These are phyloP conservation scores for Gastroboletus turbinatus DNA, from an alignment of 1,284 basidiomycete genomes.

Conservation along the genomic window DNA sequence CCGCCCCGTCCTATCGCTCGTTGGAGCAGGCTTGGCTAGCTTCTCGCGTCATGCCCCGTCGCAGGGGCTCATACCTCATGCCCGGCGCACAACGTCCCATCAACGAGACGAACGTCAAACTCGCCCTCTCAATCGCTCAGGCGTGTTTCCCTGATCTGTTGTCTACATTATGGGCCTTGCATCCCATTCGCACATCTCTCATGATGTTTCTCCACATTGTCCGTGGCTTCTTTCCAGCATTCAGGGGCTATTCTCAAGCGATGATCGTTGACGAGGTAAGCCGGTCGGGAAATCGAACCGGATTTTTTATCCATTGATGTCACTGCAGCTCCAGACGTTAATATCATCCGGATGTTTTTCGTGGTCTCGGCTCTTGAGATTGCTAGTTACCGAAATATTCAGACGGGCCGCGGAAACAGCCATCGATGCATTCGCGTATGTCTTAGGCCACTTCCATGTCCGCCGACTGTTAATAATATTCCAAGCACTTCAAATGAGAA, in stretches of 20 bases:
- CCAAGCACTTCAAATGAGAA: constrained; percentile 66
- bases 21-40: constrained; percentile 61
- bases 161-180: constrained; percentile 57
- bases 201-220: constrained; percentile 68
- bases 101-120: constrained; percentile 49
- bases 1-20: constrained; percentile 34
- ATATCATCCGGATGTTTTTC: constrained; percentile 64
- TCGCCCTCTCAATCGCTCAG: constrained; percentile 55
- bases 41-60: constrained; percentile 51
- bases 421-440: constrained; percentile 74
- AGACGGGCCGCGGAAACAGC: constrained; percentile 62
- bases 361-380: constrained; percentile 56
- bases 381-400: constrained; percentile 59
- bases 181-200: constrained; percentile 62
- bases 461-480: constrained; percentile 15
- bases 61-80: constrained; percentile 46
- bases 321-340: constrained; percentile 58
- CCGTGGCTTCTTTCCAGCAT: constrained; percentile 73
- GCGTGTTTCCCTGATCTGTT: constrained; percentile 58
- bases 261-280: constrained; percentile 77
- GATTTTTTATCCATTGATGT: constrained; percentile 4
- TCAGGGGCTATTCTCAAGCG: constrained; percentile 80
- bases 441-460: constrained; percentile 22
- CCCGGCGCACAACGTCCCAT: constrained; percentile 68
- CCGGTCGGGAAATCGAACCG: not conserved